Evolutionary conservation across 2,329 filamentous ascomycete genomes (phyloP), one percentile per base, ranked within the genome.

Genomic region (Ophiosphaerella herpotricha): DNA sequence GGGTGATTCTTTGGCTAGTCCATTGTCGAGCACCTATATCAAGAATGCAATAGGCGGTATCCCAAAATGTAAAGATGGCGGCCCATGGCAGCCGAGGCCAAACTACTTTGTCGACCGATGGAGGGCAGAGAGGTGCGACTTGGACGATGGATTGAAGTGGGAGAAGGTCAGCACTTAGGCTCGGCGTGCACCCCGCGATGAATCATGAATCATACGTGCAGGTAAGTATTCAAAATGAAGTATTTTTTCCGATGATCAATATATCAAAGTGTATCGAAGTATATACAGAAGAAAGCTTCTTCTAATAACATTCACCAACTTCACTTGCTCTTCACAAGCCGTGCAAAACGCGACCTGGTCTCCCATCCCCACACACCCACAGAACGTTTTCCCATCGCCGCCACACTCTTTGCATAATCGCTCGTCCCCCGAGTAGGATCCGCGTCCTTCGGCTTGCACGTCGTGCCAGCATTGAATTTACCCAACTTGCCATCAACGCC

Each of bases 1-100:
- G 66, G 60, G 75, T 18, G 72, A 71, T 11, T 64, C 63, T 49
- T 67, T 70, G 1, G 63, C 80, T 31, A 63, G 82, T 48, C 73
- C 71, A 9, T 57, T 85, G 7, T 78, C 68, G 5, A 78, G 77
- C 5, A 84, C 81, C 0, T 85, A 85, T 58, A 55, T 84, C 2
- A 74, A 76, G 55, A 74, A 72, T 31, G 77, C 73, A 2, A 52
- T 64, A 21, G 50, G 32, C 11, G 49, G 44, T 14, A 64, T 84
- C 41, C 82, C 82, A 0, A 80, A 78, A 54, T 76, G 74, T 1
- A 81, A 79, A 2, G 67, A 70, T 11, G 60, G 59, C 5, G 77
- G 74, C 0, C 74, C 75, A 13, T 80, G 78, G 78, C 57, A 63
- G 55, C 70, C 75, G 24, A 61, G 78, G 39, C 70, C 68, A 26